These are phyloP conservation scores for Cryptosporidium bovis DNA, from an alignment of 169 alveolate species.

Conservation along the genomic window DNA sequence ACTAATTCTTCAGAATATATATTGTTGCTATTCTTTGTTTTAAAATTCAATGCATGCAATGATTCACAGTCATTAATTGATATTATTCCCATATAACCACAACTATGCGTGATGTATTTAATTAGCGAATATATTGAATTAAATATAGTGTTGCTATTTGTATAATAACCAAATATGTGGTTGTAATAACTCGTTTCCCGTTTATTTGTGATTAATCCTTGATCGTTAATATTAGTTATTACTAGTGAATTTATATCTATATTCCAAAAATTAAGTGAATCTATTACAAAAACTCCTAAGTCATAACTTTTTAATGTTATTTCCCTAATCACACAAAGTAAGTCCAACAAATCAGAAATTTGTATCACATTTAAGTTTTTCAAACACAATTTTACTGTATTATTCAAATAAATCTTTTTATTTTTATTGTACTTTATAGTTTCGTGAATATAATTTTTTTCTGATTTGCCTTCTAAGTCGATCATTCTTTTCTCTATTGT, in stretches of 20 bases:
- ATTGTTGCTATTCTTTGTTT: background rate
- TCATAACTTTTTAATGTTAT: slow-evolving; percentile 2
- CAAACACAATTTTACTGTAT: background rate
- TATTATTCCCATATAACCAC: slow-evolving; percentile 38
- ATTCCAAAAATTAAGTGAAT: slow-evolving; percentile 60
- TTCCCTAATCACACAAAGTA: slow-evolving; percentile 20
- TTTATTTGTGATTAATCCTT: background rate
- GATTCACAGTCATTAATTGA: slow-evolving; percentile 11
- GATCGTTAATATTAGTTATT: background rate
- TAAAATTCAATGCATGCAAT: background rate
- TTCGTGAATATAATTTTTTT: background rate
- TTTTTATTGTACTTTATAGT: background rate
- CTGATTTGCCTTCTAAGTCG: background rate
- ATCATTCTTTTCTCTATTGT: slow-evolving; percentile 22
- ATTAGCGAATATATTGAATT: slow-evolving; percentile 31
- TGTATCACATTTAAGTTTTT: slow-evolving; percentile 13
- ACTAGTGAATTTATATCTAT: slow-evolving; percentile 14
- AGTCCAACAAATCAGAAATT: slow-evolving; percentile 23
- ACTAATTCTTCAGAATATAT: slow-evolving; percentile 32
- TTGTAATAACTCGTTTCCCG: no score
- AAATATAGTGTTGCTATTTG: slow-evolving; percentile 22
- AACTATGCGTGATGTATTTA: background rate
- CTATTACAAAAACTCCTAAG: slow-evolving; percentile 28
- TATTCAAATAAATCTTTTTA: background rate
- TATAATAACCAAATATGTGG: slow-evolving; percentile 34